Percentiles rank a stretch among this genome's conserved stretches.
Conservation (phyloP, 1,139 yeast species). For the Blastobotrys niveus region DNA sequence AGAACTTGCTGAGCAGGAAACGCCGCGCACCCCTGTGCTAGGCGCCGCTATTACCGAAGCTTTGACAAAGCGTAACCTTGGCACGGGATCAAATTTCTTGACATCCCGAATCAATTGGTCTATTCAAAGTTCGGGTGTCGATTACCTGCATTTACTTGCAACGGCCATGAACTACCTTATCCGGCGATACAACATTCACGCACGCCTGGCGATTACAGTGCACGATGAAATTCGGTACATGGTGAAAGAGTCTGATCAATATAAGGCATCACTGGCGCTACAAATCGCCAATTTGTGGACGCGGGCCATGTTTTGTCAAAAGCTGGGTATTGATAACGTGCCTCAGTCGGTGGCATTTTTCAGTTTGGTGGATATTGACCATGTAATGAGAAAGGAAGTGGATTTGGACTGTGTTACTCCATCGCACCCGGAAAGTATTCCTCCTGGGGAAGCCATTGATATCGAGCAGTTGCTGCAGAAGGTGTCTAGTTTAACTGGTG, state of each 20-base stretch:
- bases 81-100: slow-evolving; percentile 50
- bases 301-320: slow-evolving; percentile 90
- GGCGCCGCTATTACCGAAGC: slow-evolving; percentile 95
- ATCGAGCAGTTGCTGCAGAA: slow-evolving; percentile 46
- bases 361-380: slow-evolving; percentile 88
- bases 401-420: slow-evolving; percentile 86
- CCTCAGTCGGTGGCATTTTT: slow-evolving; percentile 97
- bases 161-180: slow-evolving; percentile 83
- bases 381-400: slow-evolving; percentile 83
- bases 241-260: slow-evolving; percentile 65
- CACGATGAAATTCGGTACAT: slow-evolving; percentile 92
- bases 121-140: slow-evolving; percentile 97
- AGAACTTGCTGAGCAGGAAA: slow-evolving; percentile 74
- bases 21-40: slow-evolving; percentile 83
- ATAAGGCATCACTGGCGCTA: slow-evolving; percentile 70
- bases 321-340: slow-evolving; percentile 78
- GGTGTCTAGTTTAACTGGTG: background rate
- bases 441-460: slow-evolving; percentile 72
- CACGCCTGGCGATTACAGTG: slow-evolving; percentile 78
- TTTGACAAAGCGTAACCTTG: slow-evolving; percentile 57
- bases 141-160: slow-evolving; percentile 78
- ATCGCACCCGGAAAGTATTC: slow-evolving; percentile 65
- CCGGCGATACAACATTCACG: slow-evolving; percentile 60
- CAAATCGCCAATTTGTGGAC: slow-evolving; percentile 96
- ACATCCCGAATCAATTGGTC: slow-evolving; percentile 97